Percentiles rank a stretch among this genome's conserved stretches.
phyloP scores from a whole-genome alignment of 805 yeast genomes.

The Henningerozyma blattae region DNA sequence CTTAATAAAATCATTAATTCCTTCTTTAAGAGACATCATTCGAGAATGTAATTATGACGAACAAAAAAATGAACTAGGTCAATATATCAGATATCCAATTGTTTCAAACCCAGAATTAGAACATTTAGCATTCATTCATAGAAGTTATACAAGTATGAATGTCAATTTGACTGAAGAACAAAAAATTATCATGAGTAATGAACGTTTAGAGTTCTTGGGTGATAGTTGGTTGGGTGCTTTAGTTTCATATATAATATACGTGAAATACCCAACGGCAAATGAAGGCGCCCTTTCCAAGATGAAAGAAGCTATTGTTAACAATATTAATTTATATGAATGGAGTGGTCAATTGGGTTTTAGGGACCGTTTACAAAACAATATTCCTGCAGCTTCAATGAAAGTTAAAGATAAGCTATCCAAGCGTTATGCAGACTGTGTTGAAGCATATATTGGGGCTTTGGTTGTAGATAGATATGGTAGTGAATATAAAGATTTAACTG shows the following conservation, averaged over 20 bases:
- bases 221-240: constrained; percentile 65
- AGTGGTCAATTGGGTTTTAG: constrained; percentile 53
- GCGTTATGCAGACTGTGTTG: constrained; percentile 68
- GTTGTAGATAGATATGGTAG: constrained; percentile 32
- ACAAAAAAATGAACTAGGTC: constrained; percentile 2
- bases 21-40: constrained; percentile 2
- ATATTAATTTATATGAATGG: constrained; percentile 54
- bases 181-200: constrained; percentile 32
- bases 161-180: constrained; percentile 7
- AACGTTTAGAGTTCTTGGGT: constrained; percentile 76
- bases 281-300: constrained; percentile 69
- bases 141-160: constrained; percentile 10
- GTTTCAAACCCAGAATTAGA: constrained; percentile 9
- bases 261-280: constrained; percentile 46
- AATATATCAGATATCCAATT: constrained; percentile 11
- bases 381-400: constrained; percentile 31
- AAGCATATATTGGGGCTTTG: constrained; percentile 82
- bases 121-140: constrained; percentile 14
- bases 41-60: constrained; percentile 5
- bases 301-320: constrained; percentile 56
- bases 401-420: constrained; percentile 43
- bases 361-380: constrained; percentile 35
- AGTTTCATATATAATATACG: constrained; percentile 52
- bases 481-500: constrained; percentile 33
- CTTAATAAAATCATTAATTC: constrained; percentile 2